Evolutionary conservation across 2,329 filamentous ascomycete species (phyloP), one percentile per base, ranked within the genome.

Genomic region (Pseudogymnoascus sp.): DNA sequence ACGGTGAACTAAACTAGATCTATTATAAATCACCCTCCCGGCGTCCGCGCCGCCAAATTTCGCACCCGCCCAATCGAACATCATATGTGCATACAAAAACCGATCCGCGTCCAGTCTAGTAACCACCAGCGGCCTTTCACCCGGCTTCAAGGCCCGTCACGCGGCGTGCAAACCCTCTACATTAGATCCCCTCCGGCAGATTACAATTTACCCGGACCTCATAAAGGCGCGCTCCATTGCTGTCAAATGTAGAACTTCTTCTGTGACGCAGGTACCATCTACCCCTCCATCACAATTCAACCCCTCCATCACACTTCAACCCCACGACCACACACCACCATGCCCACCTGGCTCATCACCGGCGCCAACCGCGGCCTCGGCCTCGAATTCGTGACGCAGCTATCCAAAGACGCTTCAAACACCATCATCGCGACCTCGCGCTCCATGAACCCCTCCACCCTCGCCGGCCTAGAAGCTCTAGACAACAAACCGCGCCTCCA

Each of bases 381-480:
- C 16, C 65, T 67, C n/a, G 70, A 70, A 47, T 62, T 65, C 8
- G 63, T 60, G 29, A 64, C 64, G 26, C 70, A 71, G 42, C 62
- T 72, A 61, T 69, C 75, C 37, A 50, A 65, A 8, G 65, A 74
- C 33, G 63, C 69, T 0, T 61, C 67, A 56, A 75, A 74, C 65
- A 76, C 69, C 61, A 73, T 79, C 64, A 74, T 79, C 63, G 73
- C 76, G n/a, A 72, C 68, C 61, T 73, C 75, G 1, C 77, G 77
- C 59, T 74, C 73, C 40, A 53, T 65, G 6, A 67, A 69, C 56
- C 19, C 19, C 42, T 65, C 67, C 60, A 70, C 75, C 56, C 65
- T 72, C 11, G 64, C 65, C 4, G 72, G 71, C 13, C 68, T 75
- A 4, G 67, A 74, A 61, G 53, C 69, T 1, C 65, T 75, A 19